phyloP scores from a whole-genome alignment of 2,329 filamentous ascomycete species.

The Eurotiales sp. region DNA sequence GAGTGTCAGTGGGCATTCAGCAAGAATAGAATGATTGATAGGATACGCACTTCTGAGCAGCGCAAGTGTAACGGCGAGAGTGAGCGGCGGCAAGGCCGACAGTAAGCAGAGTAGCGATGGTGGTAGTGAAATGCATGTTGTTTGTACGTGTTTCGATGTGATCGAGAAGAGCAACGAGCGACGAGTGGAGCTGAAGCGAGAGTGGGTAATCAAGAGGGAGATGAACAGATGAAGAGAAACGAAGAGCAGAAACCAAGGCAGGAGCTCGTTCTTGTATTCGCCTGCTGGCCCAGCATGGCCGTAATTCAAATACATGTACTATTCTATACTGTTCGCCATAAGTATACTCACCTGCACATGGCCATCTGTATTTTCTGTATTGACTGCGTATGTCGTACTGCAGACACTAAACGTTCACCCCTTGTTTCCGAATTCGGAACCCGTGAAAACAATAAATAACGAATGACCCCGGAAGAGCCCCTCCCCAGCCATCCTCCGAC shows the following conservation, averaged over 20 bases:
- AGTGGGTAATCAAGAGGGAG: not conserved
- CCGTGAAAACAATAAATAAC: not conserved
- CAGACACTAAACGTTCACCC: conserved; percentile 4
- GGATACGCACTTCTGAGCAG: conserved; percentile 19
- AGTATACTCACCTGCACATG: too few species aligned
- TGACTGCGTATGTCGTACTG: not conserved
- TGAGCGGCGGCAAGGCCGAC: conserved; percentile 16
- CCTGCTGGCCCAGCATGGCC: not conserved
- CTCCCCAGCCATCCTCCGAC: not conserved
- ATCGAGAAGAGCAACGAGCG: not conserved
- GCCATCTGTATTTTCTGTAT: too few species aligned
- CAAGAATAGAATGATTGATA: not conserved
- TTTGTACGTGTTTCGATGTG: not conserved
- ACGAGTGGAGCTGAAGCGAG: not conserved
- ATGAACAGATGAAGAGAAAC: not conserved
- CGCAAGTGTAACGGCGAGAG: conserved; percentile 13
- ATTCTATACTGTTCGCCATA: too few species aligned
- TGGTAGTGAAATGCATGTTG: conserved; percentile 16
- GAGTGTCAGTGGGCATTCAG: not conserved
- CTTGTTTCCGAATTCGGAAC: conserved; percentile 14
- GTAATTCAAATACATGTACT: conserved; percentile 6
- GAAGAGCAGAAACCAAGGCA: not conserved
- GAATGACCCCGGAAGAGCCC: too few species aligned
- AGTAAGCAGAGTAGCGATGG: conserved; percentile 16
- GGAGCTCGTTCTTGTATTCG: not conserved